Evolutionary conservation across 306 rosid species (phyloP).

Genomic region (Chamaecrista fasciculata): DNA sequence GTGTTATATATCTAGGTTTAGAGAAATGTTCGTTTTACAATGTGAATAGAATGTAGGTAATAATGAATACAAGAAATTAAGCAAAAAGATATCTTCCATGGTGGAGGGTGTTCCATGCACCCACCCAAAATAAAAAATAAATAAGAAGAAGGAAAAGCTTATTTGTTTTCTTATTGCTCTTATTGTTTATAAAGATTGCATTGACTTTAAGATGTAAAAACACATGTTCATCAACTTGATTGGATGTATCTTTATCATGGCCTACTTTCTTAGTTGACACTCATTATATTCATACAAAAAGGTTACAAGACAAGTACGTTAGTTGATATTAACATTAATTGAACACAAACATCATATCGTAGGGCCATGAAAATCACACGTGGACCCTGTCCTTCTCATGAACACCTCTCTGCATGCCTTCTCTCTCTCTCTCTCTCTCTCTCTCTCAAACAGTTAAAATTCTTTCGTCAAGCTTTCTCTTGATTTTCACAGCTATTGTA

Average conservation of each 20-base stretch:
- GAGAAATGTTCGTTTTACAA: no score
- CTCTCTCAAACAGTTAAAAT: no score
- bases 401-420: conserved; percentile 52
- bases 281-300: conserved; percentile 48
- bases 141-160: not conserved
- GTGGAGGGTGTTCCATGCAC: conserved; percentile 33
- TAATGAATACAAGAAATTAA: conserved; percentile 32
- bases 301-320: conserved; percentile 31
- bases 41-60: conserved; percentile 38
- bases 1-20: no score
- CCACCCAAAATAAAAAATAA: not conserved
- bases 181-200: conserved; percentile 43
- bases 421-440: conserved; percentile 3
- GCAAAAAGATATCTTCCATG: conserved; percentile 37
- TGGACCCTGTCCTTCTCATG: conserved; percentile 67
- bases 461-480: conserved; percentile 66
- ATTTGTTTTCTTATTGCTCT: conserved; percentile 37
- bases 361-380: conserved; percentile 67
- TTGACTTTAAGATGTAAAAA: conserved; percentile 56
- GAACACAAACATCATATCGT: conserved; percentile 49
- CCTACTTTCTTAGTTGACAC: conserved; percentile 53
- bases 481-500: conserved; percentile 41
- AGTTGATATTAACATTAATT: conserved; percentile 39
- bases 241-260: conserved; percentile 50
- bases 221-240: conserved; percentile 35